Evolutionary conservation across 352 stramenopile genomes (phyloP).

Genomic region (Globisporangium solare): DNA sequence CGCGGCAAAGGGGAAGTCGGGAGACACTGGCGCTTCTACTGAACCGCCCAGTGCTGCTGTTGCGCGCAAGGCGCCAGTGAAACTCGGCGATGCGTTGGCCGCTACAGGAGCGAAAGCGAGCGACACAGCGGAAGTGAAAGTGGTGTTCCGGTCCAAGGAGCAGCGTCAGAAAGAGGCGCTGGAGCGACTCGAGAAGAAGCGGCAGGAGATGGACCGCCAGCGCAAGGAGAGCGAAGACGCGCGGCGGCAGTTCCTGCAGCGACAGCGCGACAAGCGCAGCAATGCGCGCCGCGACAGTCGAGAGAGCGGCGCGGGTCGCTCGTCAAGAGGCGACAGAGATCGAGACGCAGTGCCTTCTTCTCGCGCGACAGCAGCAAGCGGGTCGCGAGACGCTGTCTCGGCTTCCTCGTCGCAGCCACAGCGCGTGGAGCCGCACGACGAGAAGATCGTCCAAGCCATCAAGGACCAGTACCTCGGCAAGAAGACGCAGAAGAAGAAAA

Average conservation of each 20-base stretch:
- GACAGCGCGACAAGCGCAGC: conserved; percentile 31
- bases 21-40: neutral
- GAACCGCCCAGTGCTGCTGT: neutral
- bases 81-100: conserved; percentile 16
- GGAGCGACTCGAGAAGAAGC: conserved; percentile 67
- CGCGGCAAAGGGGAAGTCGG: conserved; percentile 3
- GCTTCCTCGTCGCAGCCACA: conserved; percentile 9
- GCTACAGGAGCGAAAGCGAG: neutral
- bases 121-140: conserved; percentile 23
- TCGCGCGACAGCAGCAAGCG: neutral
- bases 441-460: conserved; percentile 76
- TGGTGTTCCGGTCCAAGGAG: conserved; percentile 74
- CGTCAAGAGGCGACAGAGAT: conserved; percentile 13
- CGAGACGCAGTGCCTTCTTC: conserved; percentile 12
- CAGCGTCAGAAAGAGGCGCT: conserved; percentile 77
- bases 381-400: neutral
- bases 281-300: conserved; percentile 13
- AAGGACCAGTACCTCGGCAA: conserved; percentile 90
- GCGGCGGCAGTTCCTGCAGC: conserved; percentile 59
- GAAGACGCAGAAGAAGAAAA: conserved; percentile 82
- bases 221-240: conserved; percentile 49
- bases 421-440: conserved; percentile 34
- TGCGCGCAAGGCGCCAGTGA: conserved; percentile 30
- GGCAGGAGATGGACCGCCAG: conserved; percentile 53
- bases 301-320: conserved; percentile 7